Evolutionary conservation across 176 grass and related monocot species (phyloP).

Genomic region (Aegilops sharonensis): DNA sequence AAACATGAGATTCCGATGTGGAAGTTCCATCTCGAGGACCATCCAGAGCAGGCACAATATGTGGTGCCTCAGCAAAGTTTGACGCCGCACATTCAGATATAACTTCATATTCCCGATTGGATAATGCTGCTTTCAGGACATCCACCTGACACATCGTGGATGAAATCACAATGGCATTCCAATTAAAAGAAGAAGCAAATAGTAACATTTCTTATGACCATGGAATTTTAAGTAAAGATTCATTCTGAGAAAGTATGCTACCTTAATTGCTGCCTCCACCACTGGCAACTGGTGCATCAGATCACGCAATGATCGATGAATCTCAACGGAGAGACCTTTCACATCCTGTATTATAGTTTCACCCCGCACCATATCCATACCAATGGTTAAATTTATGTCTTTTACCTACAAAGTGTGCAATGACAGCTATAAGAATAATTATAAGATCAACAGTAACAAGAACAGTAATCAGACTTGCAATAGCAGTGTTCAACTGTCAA

Average conservation of each 20-base stretch:
- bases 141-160: slow-evolving; percentile 54
- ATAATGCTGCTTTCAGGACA: slow-evolving; percentile 86
- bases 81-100: slow-evolving; percentile 85
- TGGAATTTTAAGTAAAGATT: slow-evolving; percentile 15
- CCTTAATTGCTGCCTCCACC: slow-evolving; percentile 78
- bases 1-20: slow-evolving; percentile 37
- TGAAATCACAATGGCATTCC: slow-evolving; percentile 3
- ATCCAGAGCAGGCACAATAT: slow-evolving; percentile 67
- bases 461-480: not conserved
- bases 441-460: slow-evolving; percentile 9
- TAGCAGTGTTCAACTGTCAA: not conserved
- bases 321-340: slow-evolving; percentile 71
- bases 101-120: slow-evolving; percentile 92
- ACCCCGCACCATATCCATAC: slow-evolving; percentile 62
- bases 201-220: not conserved
- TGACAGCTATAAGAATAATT: slow-evolving; percentile 20
- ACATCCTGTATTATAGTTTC: slow-evolving; percentile 98
- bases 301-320: slow-evolving; percentile 84
- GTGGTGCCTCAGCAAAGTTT: slow-evolving; percentile 86
- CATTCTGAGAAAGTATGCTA: slow-evolving; percentile 37
- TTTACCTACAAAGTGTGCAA: slow-evolving; percentile 55
- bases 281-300: slow-evolving; percentile 81
- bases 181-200: slow-evolving; percentile 11
- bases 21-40: slow-evolving; percentile 43
- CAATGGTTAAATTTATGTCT: slow-evolving; percentile 95